A percentile compares a stretch with the other conserved stretches of the same genome.
These are phyloP conservation scores for Vicia sativa DNA, from an alignment of 306 rosid genomes.

Conservation along the genomic window DNA sequence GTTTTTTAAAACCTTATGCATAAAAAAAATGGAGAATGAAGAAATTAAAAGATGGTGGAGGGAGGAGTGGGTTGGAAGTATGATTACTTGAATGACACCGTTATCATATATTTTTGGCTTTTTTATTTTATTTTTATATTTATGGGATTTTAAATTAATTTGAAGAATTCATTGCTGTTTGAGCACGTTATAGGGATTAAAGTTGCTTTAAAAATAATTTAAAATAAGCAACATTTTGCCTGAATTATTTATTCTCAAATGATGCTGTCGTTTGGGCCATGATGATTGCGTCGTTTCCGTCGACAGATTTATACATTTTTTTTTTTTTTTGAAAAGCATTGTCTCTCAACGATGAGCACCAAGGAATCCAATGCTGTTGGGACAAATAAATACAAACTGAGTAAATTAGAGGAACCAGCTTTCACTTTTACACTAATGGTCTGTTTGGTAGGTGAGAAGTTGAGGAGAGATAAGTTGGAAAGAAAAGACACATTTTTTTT, in stretches of 20 bases:
- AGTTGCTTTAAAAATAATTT: constrained; percentile 46
- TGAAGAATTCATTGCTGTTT: constrained; percentile 12
- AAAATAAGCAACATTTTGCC: background rate
- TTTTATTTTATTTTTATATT: background rate
- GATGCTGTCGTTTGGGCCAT: constrained; percentile 55
- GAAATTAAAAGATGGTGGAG: background rate
- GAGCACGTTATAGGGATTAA: constrained; percentile 38
- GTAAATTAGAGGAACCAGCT: background rate
- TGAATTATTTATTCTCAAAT: constrained; percentile 35
- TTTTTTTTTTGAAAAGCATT: background rate
- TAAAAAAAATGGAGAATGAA: background rate
- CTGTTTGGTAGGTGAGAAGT: too few species aligned
- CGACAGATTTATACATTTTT: constrained; percentile 37
- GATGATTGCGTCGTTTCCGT: constrained; percentile 42
- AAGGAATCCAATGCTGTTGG: constrained; percentile 45
- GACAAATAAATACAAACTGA: background rate
- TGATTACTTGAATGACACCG: constrained; percentile 24
- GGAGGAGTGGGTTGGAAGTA: constrained; percentile 25
- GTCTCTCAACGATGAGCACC: constrained; percentile 23
- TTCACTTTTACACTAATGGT: background rate
- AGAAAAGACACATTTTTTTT: too few species aligned
- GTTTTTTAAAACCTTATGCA: too few species aligned
- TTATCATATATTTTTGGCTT: constrained; percentile 4
- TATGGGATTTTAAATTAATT: background rate
- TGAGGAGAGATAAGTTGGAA: too few species aligned